Percentiles rank a stretch among this genome's conserved stretches.
Evolutionary conservation across 1,284 basidiomycete genomes (phyloP).

Genomic region (Polyporus tsugae): DNA sequence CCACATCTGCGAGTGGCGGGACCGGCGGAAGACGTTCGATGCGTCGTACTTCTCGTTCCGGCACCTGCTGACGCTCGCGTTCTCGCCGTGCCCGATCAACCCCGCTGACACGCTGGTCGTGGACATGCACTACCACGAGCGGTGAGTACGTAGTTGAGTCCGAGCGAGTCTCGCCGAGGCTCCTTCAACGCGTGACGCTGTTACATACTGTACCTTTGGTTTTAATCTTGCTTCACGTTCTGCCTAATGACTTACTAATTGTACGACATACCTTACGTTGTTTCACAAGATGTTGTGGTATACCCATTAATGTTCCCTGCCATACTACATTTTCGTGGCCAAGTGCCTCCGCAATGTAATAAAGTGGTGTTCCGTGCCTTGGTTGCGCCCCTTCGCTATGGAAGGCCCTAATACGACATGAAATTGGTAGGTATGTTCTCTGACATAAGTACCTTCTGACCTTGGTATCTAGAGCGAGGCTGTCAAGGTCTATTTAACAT

Average conservation of each 20-base stretch:
- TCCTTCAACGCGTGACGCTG: too few relatives aligned
- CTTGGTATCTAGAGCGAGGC: too few relatives aligned
- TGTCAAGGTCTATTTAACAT: too few relatives aligned
- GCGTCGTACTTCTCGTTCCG: conserved; percentile 9
- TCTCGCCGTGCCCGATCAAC: conserved; percentile 15
- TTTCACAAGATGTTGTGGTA: not conserved
- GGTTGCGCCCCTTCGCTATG: too few relatives aligned
- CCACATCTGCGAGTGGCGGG: conserved; percentile 10
- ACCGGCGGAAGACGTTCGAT: conserved; percentile 10
- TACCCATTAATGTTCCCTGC: not conserved
- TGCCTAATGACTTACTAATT: not conserved
- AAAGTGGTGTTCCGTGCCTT: too few relatives aligned
- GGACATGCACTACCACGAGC: conserved; percentile 5
- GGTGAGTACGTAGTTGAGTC: not conserved
- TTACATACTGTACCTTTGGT: not conserved
- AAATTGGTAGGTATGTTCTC: too few relatives aligned
- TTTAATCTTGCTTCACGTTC: not conserved
- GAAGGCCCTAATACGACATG: too few relatives aligned
- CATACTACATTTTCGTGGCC: too few relatives aligned
- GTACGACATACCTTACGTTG: not conserved
- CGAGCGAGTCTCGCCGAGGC: too few relatives aligned
- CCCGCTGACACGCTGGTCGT: conserved; percentile 14
- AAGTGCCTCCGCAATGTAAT: too few relatives aligned
- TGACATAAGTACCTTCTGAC: too few relatives aligned
- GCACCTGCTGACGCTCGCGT: conserved; percentile 2